Conservation (phyloP, 805 yeast genomes). For the Saturnispora gosingensis region DNA sequence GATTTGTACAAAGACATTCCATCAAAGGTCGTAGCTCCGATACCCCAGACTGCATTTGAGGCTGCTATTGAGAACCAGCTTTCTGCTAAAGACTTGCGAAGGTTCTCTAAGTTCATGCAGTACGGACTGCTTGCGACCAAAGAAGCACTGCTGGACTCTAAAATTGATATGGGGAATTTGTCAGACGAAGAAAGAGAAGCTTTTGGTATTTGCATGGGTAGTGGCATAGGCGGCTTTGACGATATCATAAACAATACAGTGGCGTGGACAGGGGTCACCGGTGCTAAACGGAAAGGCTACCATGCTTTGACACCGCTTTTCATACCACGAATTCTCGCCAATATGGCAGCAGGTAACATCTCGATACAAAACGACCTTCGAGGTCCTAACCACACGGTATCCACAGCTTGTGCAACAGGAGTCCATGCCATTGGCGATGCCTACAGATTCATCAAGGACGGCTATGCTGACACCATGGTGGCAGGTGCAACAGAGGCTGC, state of each 20-base stretch:
- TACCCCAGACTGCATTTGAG: constrained; percentile 41
- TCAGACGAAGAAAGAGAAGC: constrained; percentile 27
- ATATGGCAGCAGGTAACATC: constrained; percentile 92
- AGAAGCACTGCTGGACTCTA: constrained; percentile 69
- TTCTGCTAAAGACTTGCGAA: constrained; percentile 39
- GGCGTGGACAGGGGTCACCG: constrained; percentile 26
- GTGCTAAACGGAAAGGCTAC: constrained; percentile 37
- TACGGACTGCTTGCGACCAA: constrained; percentile 68
- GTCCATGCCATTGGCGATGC: constrained; percentile 93
- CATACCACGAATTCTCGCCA: constrained; percentile 72
- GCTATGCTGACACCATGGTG: constrained; percentile 76
- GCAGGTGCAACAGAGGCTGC: constrained; percentile 94
- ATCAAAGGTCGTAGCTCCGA: constrained; percentile 63
- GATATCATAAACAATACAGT: constrained; percentile 60
- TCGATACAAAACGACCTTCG: constrained; percentile 66
- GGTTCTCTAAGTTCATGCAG: constrained; percentile 67
- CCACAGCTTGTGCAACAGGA: constrained; percentile 98
- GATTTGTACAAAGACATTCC: constrained; percentile 49
- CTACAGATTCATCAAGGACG: constrained; percentile 63
- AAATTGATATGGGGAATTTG: constrained; percentile 32
- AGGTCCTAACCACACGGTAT: constrained; percentile 83
- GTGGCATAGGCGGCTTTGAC: constrained; percentile 84
- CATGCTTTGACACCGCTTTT: constrained; percentile 75
- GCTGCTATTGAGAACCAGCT: constrained; percentile 26
- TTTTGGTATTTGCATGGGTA: constrained; percentile 80